These are phyloP conservation scores for Teratosphaeria gauchensis DNA, from an alignment of 2,329 filamentous ascomycete genomes.

Conservation along the genomic window DNA sequence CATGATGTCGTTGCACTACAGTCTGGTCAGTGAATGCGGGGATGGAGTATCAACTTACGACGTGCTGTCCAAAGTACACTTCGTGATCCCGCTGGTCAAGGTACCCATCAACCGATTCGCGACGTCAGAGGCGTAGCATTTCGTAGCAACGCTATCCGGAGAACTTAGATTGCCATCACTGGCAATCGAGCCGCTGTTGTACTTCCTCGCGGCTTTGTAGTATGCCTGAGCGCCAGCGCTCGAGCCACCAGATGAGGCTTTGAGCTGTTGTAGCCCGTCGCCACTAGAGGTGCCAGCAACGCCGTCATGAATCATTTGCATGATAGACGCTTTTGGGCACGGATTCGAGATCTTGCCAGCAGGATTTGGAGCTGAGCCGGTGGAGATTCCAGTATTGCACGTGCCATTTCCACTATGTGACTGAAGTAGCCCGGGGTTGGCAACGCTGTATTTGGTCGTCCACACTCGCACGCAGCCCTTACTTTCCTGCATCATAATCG, in stretches of 20 bases:
- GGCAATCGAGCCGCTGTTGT: conserved; percentile 41
- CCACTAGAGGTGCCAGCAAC: conserved; percentile 32
- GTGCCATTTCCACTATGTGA: conserved; percentile 30
- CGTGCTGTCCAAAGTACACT: not conserved
- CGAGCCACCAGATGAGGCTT: conserved; percentile 18
- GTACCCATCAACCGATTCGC: conserved; percentile 28
- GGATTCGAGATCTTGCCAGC: conserved; percentile 19
- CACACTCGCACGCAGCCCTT: conserved; percentile 37
- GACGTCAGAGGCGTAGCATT: conserved; percentile 43
- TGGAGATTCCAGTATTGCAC: conserved; percentile 23
- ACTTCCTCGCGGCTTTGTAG: conserved; percentile 39
- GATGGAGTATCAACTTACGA: not conserved
- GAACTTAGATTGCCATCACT: conserved; percentile 24
- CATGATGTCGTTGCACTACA: not conserved
- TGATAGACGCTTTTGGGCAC: conserved; percentile 29
- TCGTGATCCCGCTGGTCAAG: not conserved
- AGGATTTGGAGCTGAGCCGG: conserved; percentile 6
- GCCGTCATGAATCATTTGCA: conserved; percentile 36
- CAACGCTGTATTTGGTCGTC: conserved; percentile 30
- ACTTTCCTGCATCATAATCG: conserved; percentile 37
- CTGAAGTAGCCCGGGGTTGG: conserved; percentile 39
- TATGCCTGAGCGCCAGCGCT: conserved; percentile 27
- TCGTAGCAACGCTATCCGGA: conserved; percentile 33
- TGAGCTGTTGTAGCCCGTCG: conserved; percentile 33
- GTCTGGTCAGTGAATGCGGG: not conserved